These are phyloP conservation scores for Podila epigama DNA, from an alignment of 192 early-diverging fungal species.

Conservation along the genomic window DNA sequence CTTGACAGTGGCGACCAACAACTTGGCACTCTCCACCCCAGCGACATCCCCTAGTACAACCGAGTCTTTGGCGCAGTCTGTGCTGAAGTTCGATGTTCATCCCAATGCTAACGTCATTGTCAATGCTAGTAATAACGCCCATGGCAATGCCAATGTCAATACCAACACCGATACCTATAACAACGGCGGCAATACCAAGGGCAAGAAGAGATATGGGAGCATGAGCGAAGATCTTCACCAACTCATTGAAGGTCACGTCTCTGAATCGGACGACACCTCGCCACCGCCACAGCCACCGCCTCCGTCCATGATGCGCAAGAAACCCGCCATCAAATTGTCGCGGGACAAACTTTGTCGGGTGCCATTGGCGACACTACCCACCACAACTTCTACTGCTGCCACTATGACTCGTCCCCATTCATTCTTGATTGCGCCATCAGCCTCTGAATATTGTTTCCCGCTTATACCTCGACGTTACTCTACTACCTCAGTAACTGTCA, in stretches of 20 bases:
- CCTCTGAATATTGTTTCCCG: too few species aligned
- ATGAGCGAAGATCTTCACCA: too few species aligned
- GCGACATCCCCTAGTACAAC: background rate
- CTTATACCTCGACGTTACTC: too few species aligned
- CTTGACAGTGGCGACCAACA: constrained; percentile 21
- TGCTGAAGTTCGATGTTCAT: background rate
- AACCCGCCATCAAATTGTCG: too few species aligned
- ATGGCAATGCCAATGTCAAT: background rate
- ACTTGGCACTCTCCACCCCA: constrained; percentile 10
- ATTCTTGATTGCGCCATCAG: too few species aligned
- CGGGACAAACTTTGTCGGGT: too few species aligned
- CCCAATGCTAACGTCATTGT: background rate
- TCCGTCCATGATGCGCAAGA: too few species aligned
- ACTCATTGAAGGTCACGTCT: too few species aligned
- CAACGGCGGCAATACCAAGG: background rate
- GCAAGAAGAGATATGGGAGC: background rate
- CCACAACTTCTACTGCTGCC: background rate
- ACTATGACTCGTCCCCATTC: background rate
- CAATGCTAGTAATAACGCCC: background rate
- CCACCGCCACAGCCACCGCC: too few species aligned
- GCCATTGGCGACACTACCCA: background rate
- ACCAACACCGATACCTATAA: background rate
- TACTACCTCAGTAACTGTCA: background rate
- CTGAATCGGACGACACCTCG: too few species aligned
- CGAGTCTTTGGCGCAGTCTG: background rate